Evolutionary conservation across 2,329 filamentous ascomycete species (phyloP).

Genomic region (Exophiala sp.): DNA sequence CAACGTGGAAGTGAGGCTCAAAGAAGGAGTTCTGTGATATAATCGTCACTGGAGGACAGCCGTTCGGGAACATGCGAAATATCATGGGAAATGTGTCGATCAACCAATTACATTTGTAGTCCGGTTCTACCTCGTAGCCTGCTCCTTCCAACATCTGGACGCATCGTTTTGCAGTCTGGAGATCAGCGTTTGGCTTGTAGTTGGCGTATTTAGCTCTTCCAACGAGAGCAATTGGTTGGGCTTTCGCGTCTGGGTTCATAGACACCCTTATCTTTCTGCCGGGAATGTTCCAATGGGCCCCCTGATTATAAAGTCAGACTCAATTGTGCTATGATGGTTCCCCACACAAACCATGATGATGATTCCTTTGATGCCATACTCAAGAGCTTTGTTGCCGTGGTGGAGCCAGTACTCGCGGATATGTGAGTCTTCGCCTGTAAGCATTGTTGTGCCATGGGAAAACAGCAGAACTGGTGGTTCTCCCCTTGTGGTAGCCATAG

Average conservation of each 20-base stretch:
- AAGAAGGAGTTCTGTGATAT: conserved; percentile 53
- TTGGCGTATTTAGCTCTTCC: conserved; percentile 61
- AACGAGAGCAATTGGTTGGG: conserved; percentile 64
- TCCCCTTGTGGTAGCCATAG: background rate
- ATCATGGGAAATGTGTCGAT: conserved; percentile 67
- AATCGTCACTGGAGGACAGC: conserved; percentile 62
- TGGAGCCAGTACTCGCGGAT: conserved; percentile 65
- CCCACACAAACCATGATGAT: conserved; percentile 57
- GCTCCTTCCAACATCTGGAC: conserved; percentile 48
- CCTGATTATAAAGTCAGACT: conserved; percentile 35
- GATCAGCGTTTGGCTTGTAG: conserved; percentile 60
- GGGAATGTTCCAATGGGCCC: conserved; percentile 63
- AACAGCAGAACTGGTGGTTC: conserved; percentile 60
- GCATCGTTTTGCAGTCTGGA: conserved; percentile 50
- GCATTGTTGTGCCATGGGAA: conserved; percentile 71
- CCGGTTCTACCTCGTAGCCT: conserved; percentile 53
- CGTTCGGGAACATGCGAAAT: conserved; percentile 63
- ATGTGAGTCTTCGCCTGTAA: conserved; percentile 62
- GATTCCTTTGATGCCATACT: conserved; percentile 58
- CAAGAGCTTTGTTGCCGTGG: conserved; percentile 60
- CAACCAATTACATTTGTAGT: conserved; percentile 64
- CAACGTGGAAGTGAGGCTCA: conserved; percentile 55
- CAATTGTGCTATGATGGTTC: background rate
- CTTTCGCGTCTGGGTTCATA: conserved; percentile 57
- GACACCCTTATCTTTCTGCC: conserved; percentile 58